Evolutionary conservation across 352 stramenopile genomes (phyloP).

Genomic region (Pythium inflatum): DNA sequence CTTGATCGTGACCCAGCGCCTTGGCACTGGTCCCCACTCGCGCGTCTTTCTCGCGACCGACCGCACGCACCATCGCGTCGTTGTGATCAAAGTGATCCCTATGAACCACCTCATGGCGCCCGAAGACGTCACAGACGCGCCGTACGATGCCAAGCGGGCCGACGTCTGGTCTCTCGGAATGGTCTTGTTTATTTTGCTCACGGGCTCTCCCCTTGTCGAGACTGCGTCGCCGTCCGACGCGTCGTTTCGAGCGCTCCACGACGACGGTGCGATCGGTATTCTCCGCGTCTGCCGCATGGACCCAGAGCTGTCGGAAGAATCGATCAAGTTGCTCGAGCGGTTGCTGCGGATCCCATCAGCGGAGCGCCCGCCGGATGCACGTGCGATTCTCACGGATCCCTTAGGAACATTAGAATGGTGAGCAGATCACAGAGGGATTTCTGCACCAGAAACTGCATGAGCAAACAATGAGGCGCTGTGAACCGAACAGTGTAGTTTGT

Average conservation of each 20-base stretch:
- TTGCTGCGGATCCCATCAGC: not conserved
- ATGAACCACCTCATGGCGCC: not conserved
- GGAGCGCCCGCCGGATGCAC: not conserved
- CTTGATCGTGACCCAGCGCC: not conserved
- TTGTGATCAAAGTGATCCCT: constrained; percentile 9
- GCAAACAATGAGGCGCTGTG: no score
- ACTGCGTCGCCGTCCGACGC: constrained; percentile 39
- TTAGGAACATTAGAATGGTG: no score
- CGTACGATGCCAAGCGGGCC: not conserved
- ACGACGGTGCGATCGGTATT: constrained; percentile 36
- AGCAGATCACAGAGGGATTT: no score
- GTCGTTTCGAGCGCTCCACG: constrained; percentile 39
- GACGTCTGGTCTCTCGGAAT: constrained; percentile 68
- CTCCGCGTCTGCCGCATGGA: constrained; percentile 38
- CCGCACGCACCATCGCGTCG: not conserved
- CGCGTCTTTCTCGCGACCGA: constrained; percentile 8
- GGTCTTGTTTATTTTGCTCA: constrained; percentile 66
- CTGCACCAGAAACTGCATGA: no score
- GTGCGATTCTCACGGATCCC: no score
- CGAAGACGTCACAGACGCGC: not conserved
- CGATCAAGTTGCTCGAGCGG: not conserved
- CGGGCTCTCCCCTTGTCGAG: constrained; percentile 46
- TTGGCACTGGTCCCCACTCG: not conserved
- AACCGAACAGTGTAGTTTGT: no score
- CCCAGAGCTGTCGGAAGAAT: constrained; percentile 12